These are phyloP conservation scores for Rhizophagus sp. DNA, from an alignment of 192 early-diverging fungal species.

Conservation along the genomic window DNA sequence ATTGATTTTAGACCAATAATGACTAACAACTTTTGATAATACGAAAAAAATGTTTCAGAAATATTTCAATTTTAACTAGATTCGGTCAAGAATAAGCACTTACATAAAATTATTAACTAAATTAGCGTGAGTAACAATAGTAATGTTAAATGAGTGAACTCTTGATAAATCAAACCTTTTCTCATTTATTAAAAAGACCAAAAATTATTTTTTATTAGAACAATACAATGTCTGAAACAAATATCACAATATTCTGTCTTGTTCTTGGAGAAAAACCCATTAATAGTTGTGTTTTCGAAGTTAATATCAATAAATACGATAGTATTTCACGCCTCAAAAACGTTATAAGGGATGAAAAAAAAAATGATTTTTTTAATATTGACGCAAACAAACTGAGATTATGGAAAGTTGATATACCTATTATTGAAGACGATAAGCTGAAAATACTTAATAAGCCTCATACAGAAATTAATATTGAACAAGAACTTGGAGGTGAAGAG, in stretches of 20 bases:
- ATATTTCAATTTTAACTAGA: too few relatives aligned
- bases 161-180: too few relatives aligned
- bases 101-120: too few relatives aligned
- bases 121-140: too few relatives aligned
- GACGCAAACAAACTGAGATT: neutral
- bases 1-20: too few relatives aligned
- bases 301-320: neutral
- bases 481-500: neutral
- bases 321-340: neutral
- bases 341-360: neutral
- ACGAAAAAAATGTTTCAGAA: too few relatives aligned
- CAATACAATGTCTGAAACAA: too few relatives aligned
- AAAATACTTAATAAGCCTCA: slow-evolving; percentile 1
- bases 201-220: too few relatives aligned
- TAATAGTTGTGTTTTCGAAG: neutral
- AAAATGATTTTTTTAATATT: neutral
- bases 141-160: too few relatives aligned
- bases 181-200: too few relatives aligned
- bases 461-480: neutral
- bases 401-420: slow-evolving; percentile 6
- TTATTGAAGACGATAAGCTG: neutral
- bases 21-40: too few relatives aligned
- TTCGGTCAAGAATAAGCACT: too few relatives aligned
- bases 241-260: neutral
- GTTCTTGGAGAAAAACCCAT: neutral